Base-by-base conservation (phyloP, 805 yeast genomes). In the Torulaspora franciscae region DNA sequence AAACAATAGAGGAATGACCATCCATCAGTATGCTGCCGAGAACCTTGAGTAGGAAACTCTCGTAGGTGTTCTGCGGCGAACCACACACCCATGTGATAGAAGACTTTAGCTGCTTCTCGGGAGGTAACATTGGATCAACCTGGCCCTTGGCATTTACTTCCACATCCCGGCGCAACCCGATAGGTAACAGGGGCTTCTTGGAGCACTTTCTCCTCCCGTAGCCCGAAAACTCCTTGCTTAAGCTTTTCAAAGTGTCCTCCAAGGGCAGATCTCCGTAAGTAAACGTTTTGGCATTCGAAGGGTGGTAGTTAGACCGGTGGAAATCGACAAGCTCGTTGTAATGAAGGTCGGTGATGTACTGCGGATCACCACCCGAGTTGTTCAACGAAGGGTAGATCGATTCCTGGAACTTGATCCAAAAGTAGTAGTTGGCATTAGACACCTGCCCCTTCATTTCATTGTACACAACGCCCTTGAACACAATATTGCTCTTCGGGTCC, bases 381-480 rank as follows among this genome's bases (percentile, higher is more conserved):
- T 88, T 76, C 56, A 93, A 70, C 7, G 90, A 77, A 1, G 96
- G 93, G 57, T 88, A 93, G 9, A 93, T 75, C 6, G 85, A 69
- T 65, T 87, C 85, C 59, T 85, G 88, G 70, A 82, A 91, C 50
- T 81, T 79, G 58, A 83, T 86, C 79, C 90, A 91, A 62, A 75
- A 89, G 51, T 82, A 76, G 64, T 93, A 93, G 2, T 90, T 79
- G 0, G 96, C 78, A 63, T 88, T 91, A 0, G 96, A 85, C 60
- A 87, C 79, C 66, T 91, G 97, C 7, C 99, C 99, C 66, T 93
- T 93, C 99, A 93, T 93, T 68, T 93, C 99, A 62, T 93, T 93
- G 64, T 85, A 93, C 2, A 93, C 99, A 27, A 93, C 99, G 37
- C 99, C 99, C 65, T 93, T 93, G 65, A 88, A 87, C 3, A 70